phyloP scores from a whole-genome alignment of 495 filamentous ascomycete species.

The Podospora pseudopauciseta region DNA sequence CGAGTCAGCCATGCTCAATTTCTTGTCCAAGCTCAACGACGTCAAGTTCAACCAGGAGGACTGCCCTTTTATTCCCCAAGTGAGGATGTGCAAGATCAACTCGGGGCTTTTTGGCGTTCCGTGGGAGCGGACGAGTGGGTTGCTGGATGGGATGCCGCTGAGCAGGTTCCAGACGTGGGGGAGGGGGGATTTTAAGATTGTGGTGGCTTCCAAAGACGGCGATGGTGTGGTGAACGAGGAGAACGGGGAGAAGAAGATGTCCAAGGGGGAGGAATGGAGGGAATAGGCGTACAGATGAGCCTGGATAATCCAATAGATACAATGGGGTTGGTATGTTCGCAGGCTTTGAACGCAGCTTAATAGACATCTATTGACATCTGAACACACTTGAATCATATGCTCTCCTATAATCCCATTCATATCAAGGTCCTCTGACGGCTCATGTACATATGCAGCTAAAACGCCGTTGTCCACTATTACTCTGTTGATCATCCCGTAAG shows the following conservation, averaged over 20 bases:
- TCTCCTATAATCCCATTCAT: too few species aligned
- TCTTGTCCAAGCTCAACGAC: conserved; percentile 23
- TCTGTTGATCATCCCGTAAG: background rate
- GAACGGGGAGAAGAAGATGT: background rate
- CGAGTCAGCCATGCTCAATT: conserved; percentile 19
- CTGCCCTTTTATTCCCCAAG: conserved; percentile 8
- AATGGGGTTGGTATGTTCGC: too few species aligned
- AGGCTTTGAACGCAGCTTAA: too few species aligned
- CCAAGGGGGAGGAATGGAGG: too few species aligned
- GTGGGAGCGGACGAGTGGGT: conserved; percentile 24
- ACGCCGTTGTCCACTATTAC: background rate
- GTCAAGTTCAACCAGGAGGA: conserved; percentile 3
- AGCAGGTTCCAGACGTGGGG: background rate
- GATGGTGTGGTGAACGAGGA: background rate
- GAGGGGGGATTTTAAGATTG: background rate
- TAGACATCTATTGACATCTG: too few species aligned
- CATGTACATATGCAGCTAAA: background rate
- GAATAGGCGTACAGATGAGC: too few species aligned
- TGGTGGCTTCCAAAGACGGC: background rate
- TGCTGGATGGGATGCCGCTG: conserved; percentile 20
- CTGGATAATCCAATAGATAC: too few species aligned
- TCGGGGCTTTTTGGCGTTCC: conserved; percentile 28
- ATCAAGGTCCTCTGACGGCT: background rate
- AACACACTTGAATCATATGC: too few species aligned
- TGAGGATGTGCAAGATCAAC: conserved; percentile 32